Base-by-base conservation (phyloP, 1,284 basidiomycete species). In the Papiliotrema flavescens region DNA sequence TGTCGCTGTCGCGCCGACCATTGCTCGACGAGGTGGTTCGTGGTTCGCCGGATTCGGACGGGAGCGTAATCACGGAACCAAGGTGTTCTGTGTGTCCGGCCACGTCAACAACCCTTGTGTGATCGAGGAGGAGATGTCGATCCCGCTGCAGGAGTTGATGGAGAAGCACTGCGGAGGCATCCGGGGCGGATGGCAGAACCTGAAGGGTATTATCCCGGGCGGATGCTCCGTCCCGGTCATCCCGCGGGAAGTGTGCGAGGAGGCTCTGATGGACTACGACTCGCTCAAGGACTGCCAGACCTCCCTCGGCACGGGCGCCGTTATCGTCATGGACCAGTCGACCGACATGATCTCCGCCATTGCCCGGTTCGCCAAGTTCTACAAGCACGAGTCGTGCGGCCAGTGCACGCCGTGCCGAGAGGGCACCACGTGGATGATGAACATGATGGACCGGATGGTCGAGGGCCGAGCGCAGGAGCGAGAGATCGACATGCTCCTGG, bases 31-130 rank as follows among this genome's bases (percentile, higher is more conserved):
- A 44, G 95, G 95, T 49, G 82, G 84, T 1, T 67, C 84, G n/a
- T 98, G 95, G 95, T 98, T 98, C 69, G 89, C 90, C 13, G 76
- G 84, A 41, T 98, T 98, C 67, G 95, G 95, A 26, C 81, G 95
- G 44, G 88, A 91, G 71, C 83, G 93, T 64, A 98, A 98, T 78
- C 85, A 89, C 70, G 95, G 95, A 19, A 97, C 94, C 45, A 98
- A 98, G 80, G 78, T 98, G 24, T 98, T 87, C 79, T 93, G 95
- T 77, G 89, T 98, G 70, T 90, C 87, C 46, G 95, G 95, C 1
- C 95, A 98, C 70, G 95, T 98, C 69, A 98, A 98, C 80, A 95
- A 92, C 78, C 95, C 96, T 2, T 97, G 91, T 75, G 93, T 98
- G 37, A 85, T 98, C 39, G 95, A 98, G 80, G 96, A 98, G 78